Base-by-base conservation (phyloP, 1,139 yeast genomes). In the Keqinozyma sinolaborantium region DNA sequence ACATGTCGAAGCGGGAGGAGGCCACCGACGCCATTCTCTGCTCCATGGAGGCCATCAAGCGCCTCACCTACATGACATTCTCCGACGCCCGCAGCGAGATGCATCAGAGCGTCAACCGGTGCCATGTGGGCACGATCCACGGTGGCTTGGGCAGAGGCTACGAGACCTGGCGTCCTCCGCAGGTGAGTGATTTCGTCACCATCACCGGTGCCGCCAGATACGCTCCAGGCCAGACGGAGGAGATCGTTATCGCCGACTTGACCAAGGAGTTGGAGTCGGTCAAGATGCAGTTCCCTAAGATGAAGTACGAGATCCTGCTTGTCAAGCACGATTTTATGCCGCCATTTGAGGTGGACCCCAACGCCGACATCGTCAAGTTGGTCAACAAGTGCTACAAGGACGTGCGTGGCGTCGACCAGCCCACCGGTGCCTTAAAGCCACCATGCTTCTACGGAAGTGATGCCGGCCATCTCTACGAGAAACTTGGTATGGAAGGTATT, bases 391-490 rank as follows among this genome's bases (percentile, higher is more conserved):
- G 49, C 18, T 51, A 50, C 38, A 36, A 33, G 24, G 26, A 31
- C 3, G 44, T 50, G 5, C 35, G 56, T 21, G 48, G 46, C 4
- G 44, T 36, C 5, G 45, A 43, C 4, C 56, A 51, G 30, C 56
- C 56, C 3, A 51, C 54, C 2, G 56, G 56, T 3, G 56, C 51
- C 5, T 33, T 51, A 20, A 48, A 41, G 26, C 56, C 56, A 6
- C 56, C 56, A 16, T 51, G 56, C 29, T 51, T 49, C 32, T 51
- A 51, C 30, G 56, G 56, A 4, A 47, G 53, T 36, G 56, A 50
- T 34, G 56, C 56, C 11, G 56, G 56, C 11, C 54, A 50, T 30
- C 38, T 51, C 12, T 51, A 51, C 23, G 52, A 51, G 30, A 50
- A 48, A 30, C 35, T 51, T 16, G 49, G 45, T 5, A 44, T 50